Evolutionary conservation across 2,329 filamentous ascomycete species (phyloP).

Genomic region (Chaetomium sp.): DNA sequence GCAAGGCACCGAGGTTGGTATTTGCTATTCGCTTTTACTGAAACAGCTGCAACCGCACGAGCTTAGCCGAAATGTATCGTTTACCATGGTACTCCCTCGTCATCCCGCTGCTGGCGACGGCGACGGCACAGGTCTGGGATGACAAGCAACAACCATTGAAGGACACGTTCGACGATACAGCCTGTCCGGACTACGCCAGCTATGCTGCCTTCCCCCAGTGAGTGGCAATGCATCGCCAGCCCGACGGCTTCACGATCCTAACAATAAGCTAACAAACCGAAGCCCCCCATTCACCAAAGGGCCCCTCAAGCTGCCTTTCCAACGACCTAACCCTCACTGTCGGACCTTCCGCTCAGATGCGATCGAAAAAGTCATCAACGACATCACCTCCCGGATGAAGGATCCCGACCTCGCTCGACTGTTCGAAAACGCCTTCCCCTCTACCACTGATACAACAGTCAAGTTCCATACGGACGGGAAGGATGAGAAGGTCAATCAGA

Average conservation of each 20-base stretch:
- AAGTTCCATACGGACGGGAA: conserved; percentile 76
- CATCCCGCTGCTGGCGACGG: conserved; percentile 28
- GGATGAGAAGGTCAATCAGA: conserved; percentile 43
- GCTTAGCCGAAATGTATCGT: conserved; percentile 17
- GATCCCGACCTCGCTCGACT: conserved; percentile 87
- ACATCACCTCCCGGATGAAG: conserved; percentile 77
- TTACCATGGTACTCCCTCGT: conserved; percentile 26
- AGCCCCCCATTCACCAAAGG: conserved; percentile 81
- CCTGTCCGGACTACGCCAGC: conserved; percentile 65
- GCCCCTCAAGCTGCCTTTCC: conserved; percentile 77
- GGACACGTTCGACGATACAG: conserved; percentile 42
- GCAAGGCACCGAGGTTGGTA: neutral
- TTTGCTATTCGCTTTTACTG: neutral
- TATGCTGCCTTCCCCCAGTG: conserved; percentile 64
- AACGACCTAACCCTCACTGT: conserved; percentile 78
- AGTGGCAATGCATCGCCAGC: conserved; percentile 37
- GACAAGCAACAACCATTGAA: conserved; percentile 38
- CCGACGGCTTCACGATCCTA: conserved; percentile 27
- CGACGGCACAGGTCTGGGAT: conserved; percentile 19
- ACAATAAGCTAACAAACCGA: conserved; percentile 19
- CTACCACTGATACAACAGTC: conserved; percentile 86
- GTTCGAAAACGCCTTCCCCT: conserved; percentile 95
- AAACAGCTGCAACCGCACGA: neutral
- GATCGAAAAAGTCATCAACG: conserved; percentile 84
- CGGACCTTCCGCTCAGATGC: conserved; percentile 85